phyloP scores from a whole-genome alignment of 1,139 yeast species.

The Tardiomyces blankii region DNA sequence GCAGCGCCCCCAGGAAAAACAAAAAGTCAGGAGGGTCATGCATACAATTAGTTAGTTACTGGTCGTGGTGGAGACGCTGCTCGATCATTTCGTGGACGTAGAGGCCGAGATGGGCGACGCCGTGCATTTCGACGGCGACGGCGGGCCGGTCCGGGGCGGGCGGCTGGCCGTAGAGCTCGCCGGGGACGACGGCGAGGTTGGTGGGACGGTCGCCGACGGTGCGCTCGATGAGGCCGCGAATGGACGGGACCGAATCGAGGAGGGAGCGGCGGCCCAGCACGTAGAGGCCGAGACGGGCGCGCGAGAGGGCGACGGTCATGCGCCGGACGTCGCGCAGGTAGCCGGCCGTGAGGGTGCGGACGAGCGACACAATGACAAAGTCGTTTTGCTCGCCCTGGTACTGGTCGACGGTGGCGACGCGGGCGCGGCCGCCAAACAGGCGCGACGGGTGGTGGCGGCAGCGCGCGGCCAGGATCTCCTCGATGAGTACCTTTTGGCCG shows the following conservation, averaged over 20 bases:
- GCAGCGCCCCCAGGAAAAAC: too few relatives aligned
- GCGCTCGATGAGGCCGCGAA: not conserved
- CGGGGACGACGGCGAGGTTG: conserved; percentile 22
- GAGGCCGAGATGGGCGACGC: conserved; percentile 27
- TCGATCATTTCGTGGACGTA: conserved; percentile 29
- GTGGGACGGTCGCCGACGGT: conserved; percentile 1
- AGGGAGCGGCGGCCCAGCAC: conserved; percentile 20
- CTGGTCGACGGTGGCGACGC: conserved; percentile 20
- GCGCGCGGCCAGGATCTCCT: not conserved
- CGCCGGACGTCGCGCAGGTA: conserved; percentile 17
- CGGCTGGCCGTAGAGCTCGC: conserved; percentile 22
- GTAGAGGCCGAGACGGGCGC: conserved; percentile 27
- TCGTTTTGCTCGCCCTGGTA: conserved; percentile 22
- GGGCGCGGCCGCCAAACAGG: conserved; percentile 23
- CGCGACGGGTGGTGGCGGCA: conserved; percentile 3
- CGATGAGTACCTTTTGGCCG: conserved; percentile 27
- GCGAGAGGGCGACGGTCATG: conserved; percentile 19
- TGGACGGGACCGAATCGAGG: not conserved
- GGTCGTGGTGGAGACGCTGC: conserved; percentile 7
- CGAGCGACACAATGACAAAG: conserved; percentile 18
- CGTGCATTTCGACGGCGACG: conserved; percentile 18
- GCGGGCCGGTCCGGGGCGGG: conserved; percentile 9
- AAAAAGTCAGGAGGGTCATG: too few relatives aligned
- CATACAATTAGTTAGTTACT: not conserved
- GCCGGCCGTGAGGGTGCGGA: conserved; percentile 14